These are phyloP conservation scores for Elasticomyces elasticus DNA, from an alignment of 495 filamentous ascomycete genomes.

Conservation along the genomic window DNA sequence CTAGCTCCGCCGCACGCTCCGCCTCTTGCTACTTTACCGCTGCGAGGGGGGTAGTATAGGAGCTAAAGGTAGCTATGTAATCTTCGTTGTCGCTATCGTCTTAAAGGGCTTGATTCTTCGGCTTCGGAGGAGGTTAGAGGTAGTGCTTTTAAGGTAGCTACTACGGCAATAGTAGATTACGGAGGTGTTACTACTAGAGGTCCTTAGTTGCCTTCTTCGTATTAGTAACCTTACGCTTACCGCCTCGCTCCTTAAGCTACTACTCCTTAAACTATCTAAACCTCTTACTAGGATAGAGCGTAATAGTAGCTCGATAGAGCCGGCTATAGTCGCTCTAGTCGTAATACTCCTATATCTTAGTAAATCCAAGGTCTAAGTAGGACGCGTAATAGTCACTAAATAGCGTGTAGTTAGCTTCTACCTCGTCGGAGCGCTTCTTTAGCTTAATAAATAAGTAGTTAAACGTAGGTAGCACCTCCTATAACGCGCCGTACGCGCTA, in stretches of 20 bases:
- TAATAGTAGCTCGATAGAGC: conserved; percentile 6
- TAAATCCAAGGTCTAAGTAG: conserved; percentile 2
- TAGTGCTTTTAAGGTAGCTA: neutral
- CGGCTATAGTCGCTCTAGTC: neutral
- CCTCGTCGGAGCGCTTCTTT: neutral
- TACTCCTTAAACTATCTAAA: conserved; percentile 3
- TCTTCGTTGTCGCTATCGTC: neutral
- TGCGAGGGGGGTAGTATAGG: neutral
- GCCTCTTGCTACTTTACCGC: neutral
- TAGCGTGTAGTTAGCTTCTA: neutral
- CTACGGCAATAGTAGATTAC: neutral
- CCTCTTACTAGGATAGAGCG: conserved; percentile 6
- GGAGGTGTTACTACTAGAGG: neutral
- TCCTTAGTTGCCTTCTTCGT: neutral
- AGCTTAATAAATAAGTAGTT: neutral
- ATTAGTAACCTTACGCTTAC: neutral
- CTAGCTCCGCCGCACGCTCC: neutral
- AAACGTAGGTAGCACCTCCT: neutral
- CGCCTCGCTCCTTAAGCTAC: neutral
- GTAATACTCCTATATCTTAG: conserved; percentile 11
- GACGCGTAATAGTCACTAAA: conserved; percentile 5
- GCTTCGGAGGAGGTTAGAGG: no score
- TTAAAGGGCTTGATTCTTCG: neutral
- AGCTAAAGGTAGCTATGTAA: neutral
- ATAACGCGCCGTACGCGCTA: neutral